Evolutionary conservation across 2,329 filamentous ascomycete genomes (phyloP).

Genomic region (Beauveria scarabaeidicola): DNA sequence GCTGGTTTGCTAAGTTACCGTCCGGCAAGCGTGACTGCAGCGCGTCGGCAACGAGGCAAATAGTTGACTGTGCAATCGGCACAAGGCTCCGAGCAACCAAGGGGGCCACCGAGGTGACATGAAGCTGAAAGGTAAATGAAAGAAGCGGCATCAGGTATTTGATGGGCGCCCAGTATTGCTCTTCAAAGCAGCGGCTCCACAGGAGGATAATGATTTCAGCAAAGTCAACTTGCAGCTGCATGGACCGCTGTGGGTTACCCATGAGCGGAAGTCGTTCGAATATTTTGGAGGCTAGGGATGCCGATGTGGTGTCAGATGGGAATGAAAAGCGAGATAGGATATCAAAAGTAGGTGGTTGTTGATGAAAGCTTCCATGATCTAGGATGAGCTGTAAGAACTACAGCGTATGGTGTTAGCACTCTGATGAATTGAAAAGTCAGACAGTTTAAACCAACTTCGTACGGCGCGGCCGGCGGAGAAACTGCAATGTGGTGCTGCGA

Average conservation of each 20-base stretch:
- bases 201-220: constrained; percentile 54
- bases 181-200: constrained; percentile 59
- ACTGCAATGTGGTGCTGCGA: constrained; percentile 17
- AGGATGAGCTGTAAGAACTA: constrained; percentile 56
- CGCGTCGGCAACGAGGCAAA: constrained; percentile 49
- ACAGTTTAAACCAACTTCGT: constrained; percentile 32
- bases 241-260: constrained; percentile 38
- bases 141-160: constrained; percentile 57
- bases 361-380: constrained; percentile 48
- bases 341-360: constrained; percentile 57
- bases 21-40: constrained; percentile 41
- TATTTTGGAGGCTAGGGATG: constrained; percentile 58
- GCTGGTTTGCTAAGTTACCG: constrained; percentile 37
- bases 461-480: constrained; percentile 24
- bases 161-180: constrained; percentile 55
- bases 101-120: constrained; percentile 50
- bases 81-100: constrained; percentile 50
- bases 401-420: constrained; percentile 16
- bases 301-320: constrained; percentile 51
- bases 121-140: constrained; percentile 53
- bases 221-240: constrained; percentile 55
- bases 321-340: constrained; percentile 55
- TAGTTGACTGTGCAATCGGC: constrained; percentile 48
- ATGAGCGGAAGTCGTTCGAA: constrained; percentile 57
- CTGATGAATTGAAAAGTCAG: not conserved